Percentiles rank a stretch among this genome's conserved stretches.
Conservation (phyloP, 371 early-diverging fungal species). For the Mortierella sp. region DNA sequence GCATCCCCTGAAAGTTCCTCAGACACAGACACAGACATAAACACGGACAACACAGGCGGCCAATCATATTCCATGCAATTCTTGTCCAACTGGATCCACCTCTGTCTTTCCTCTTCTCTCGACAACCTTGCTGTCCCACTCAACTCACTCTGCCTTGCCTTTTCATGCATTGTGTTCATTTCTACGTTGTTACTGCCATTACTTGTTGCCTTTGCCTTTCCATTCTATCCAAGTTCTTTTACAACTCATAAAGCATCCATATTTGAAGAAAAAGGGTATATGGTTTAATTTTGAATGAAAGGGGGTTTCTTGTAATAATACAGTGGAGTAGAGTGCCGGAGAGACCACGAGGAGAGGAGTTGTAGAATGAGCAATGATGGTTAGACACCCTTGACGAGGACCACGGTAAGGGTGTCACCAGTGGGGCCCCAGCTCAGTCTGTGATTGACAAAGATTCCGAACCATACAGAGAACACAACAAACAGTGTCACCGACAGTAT, state of each 20-base stretch:
- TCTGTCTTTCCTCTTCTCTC: neutral
- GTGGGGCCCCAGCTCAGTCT: slow-evolving; percentile 64
- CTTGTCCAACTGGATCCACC: neutral
- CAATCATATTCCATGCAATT: neutral
- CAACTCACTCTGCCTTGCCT: neutral
- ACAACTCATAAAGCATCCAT: neutral
- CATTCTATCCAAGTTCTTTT: no score
- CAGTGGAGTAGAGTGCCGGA: neutral
- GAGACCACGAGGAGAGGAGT: neutral
- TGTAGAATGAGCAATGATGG: neutral
- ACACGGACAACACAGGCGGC: neutral
- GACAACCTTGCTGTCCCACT: neutral
- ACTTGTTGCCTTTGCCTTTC: neutral
- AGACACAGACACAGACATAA: neutral
- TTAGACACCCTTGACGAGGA: slow-evolving; percentile 69
- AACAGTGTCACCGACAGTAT: slow-evolving; percentile 63
- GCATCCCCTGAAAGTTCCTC: no score
- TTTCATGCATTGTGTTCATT: neutral
- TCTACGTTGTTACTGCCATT: neutral
- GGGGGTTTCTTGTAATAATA: slow-evolving; percentile 5
- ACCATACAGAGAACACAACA: slow-evolving; percentile 67
- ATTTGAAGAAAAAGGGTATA: neutral
- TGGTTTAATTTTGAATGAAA: neutral
- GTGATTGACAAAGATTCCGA: slow-evolving; percentile 67
- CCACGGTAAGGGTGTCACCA: slow-evolving; percentile 69